Evolutionary conservation across 805 yeast species (phyloP).

Genomic region (Metschnikowia reukaufii): DNA sequence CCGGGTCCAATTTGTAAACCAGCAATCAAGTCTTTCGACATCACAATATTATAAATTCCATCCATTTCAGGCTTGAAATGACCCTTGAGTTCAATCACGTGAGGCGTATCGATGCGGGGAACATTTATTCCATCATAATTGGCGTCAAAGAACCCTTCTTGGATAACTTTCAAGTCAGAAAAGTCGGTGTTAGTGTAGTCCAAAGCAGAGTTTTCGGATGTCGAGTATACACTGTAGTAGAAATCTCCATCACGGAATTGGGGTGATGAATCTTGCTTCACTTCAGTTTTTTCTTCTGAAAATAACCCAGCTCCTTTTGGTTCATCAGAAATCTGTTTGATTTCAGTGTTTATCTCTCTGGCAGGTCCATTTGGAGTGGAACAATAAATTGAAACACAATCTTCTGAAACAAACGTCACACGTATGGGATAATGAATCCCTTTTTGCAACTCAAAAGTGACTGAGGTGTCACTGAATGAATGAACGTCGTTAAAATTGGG

Average conservation of each 20-base stretch:
- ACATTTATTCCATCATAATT: background rate
- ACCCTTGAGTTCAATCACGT: background rate
- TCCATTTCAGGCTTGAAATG: background rate
- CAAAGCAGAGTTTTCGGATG: background rate
- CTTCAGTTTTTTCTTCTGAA: background rate
- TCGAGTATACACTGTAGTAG: background rate
- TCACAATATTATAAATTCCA: background rate
- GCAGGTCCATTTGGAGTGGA: background rate
- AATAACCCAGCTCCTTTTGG: background rate
- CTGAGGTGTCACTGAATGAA: background rate
- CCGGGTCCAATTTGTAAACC: slow-evolving; percentile 4
- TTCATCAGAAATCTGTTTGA: background rate
- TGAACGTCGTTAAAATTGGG: background rate
- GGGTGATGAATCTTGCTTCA: background rate
- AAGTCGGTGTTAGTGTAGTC: background rate
- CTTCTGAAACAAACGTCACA: background rate
- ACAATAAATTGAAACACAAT: background rate
- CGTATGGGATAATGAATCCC: slow-evolving; percentile 1
- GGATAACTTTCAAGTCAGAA: background rate
- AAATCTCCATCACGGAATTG: background rate
- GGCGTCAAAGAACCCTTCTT: slow-evolving; percentile 1
- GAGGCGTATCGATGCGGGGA: background rate
- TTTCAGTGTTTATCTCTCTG: background rate
- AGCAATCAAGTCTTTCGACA: background rate
- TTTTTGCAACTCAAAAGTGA: background rate